Conservation (phyloP, 2,329 filamentous ascomycete genomes). For the Leptographium radiaticola region DNA sequence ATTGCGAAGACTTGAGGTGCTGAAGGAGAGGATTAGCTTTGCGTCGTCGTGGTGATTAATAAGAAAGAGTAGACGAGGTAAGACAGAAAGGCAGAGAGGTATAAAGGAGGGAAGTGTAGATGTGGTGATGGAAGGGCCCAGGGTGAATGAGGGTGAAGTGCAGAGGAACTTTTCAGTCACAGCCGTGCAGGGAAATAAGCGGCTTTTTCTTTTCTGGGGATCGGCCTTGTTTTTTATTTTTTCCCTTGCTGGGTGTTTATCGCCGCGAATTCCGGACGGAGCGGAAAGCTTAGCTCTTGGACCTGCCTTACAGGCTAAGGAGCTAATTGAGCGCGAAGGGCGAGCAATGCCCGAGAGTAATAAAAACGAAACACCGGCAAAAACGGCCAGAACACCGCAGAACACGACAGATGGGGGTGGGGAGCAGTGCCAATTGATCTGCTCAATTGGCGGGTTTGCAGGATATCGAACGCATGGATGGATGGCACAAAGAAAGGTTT, state of each 20-base stretch:
- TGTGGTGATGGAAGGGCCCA: neutral
- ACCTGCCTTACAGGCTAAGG: constrained; percentile 2
- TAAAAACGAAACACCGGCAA: neutral
- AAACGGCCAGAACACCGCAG: neutral
- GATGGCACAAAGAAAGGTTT: too few relatives aligned
- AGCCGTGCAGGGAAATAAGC: constrained; percentile 3
- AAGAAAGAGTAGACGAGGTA: too few relatives aligned
- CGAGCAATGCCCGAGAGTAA: neutral
- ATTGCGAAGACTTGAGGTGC: constrained; percentile 15
- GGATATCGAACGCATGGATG: too few relatives aligned
- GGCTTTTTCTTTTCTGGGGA: constrained; percentile 6
- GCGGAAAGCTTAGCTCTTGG: constrained; percentile 10
- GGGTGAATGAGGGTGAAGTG: neutral
- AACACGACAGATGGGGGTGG: too few relatives aligned
- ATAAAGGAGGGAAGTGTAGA: neutral
- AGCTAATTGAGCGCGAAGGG: neutral
- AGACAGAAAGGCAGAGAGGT: too few relatives aligned
- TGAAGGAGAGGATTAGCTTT: neutral
- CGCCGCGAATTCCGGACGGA: constrained; percentile 11
- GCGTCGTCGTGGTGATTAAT: neutral
- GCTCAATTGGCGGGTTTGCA: too few relatives aligned
- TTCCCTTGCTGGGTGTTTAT: constrained; percentile 7
- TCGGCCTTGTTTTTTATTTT: constrained; percentile 4
- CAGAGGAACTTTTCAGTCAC: neutral
- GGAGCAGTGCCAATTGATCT: neutral